Evolutionary conservation across 805 yeast genomes (phyloP).

Genomic region (Saccharomyces kudriavzevii): DNA sequence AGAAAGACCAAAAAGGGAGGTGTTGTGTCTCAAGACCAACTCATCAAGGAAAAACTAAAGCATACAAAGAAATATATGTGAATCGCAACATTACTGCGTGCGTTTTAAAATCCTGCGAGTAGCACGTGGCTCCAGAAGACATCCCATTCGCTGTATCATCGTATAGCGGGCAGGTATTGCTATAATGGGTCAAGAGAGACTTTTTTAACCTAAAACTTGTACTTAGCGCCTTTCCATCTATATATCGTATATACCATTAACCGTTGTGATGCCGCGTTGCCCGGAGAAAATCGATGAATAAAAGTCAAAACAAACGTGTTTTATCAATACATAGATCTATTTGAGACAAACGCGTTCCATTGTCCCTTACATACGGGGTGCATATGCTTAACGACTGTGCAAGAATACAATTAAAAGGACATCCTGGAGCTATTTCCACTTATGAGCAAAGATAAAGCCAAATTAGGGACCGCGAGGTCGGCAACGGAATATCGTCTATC

Average conservation of each 20-base stretch:
- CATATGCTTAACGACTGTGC: neutral
- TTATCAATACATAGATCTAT: neutral
- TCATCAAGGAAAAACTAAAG: constrained; percentile 37
- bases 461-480: constrained; percentile 9
- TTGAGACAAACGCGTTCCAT: neutral
- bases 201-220: neutral
- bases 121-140: neutral
- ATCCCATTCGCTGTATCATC: neutral
- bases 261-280: neutral
- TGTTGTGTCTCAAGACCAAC: constrained; percentile 24
- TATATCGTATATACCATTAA: neutral
- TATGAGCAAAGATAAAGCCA: constrained; percentile 14
- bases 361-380: neutral
- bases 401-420: neutral
- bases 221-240: neutral
- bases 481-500: constrained; percentile 35
- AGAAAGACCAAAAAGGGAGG: constrained; percentile 32
- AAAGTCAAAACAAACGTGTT: neutral
- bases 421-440: neutral
- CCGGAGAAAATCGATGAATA: neutral
- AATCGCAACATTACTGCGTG: neutral
- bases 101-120: neutral
- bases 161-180: neutral
- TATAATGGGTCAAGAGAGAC: neutral
- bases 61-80: constrained; percentile 40